Conservation (phyloP, 1,139 yeast genomes). For the Kluyveromyces marxianus region DNA sequence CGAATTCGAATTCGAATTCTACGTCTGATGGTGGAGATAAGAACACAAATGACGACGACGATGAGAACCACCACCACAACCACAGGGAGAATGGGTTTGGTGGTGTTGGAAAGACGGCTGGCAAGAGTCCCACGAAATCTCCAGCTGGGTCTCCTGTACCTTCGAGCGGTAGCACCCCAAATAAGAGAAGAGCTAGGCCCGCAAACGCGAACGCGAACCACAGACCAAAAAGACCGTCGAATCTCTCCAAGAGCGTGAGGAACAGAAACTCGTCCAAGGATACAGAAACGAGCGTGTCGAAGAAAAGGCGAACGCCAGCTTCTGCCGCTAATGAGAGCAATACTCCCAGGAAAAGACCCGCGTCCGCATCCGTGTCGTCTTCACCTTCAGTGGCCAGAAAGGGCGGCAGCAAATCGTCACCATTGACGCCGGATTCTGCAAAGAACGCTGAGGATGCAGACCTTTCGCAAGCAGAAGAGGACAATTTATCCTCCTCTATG, state of each 20-base stretch:
- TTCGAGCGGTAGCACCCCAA: background rate
- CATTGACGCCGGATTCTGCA: background rate
- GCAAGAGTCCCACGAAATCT: background rate
- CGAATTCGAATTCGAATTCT: background rate
- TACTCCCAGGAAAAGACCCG: background rate
- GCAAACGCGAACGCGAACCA: background rate
- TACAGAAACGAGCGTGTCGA: no score
- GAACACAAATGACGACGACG: no score
- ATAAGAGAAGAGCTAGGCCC: background rate
- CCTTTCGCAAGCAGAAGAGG: slow-evolving; percentile 13
- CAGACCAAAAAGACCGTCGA: slow-evolving; percentile 3
- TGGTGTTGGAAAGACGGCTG: no score
- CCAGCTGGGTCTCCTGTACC: background rate
- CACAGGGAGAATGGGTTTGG: no score
- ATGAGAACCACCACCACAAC: no score
- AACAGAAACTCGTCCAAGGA: background rate
- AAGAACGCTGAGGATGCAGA: background rate
- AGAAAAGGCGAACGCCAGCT: no score
- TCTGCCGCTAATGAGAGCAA: no score
- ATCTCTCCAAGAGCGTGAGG: background rate
- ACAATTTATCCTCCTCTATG: slow-evolving; percentile 17
- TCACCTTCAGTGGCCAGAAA: background rate
- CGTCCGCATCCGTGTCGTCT: background rate
- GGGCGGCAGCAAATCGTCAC: background rate
- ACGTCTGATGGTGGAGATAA: no score